phyloP scores from a whole-genome alignment of 441 rosid species.

The Adansonia gregorii region DNA sequence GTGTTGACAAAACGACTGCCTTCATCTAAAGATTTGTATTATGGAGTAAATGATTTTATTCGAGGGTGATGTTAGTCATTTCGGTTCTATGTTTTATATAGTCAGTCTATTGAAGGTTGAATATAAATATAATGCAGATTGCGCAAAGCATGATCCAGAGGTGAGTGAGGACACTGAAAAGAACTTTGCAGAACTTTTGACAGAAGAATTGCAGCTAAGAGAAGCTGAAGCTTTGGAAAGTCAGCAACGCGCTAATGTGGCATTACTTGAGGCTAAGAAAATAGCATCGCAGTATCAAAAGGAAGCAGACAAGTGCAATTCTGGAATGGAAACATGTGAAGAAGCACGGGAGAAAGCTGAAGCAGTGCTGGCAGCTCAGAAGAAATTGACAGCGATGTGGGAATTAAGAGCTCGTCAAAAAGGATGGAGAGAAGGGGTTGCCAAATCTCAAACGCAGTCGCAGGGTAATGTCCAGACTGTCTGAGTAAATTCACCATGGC shows the following conservation, averaged over 20 bases:
- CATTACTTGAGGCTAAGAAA: conserved; percentile 92
- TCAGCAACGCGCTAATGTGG: conserved; percentile 70
- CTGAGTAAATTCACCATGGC: conserved; percentile 29
- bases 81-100: neutral
- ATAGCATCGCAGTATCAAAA: conserved; percentile 83
- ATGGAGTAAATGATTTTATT: neutral
- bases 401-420: conserved; percentile 77
- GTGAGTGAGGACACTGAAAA: conserved; percentile 80
- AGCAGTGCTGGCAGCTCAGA: conserved; percentile 66
- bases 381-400: conserved; percentile 75
- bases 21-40: neutral
- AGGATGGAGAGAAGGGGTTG: conserved; percentile 79
- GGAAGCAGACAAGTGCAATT: conserved; percentile 95
- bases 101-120: neutral
- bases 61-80: neutral
- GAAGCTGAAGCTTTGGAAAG: conserved; percentile 78
- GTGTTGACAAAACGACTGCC: neutral
- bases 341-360: conserved; percentile 91
- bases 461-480: conserved; percentile 55
- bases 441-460: conserved; percentile 51
- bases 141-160: conserved; percentile 82
- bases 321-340: conserved; percentile 97
- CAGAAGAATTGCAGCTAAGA: conserved; percentile 77
- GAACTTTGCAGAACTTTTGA: conserved; percentile 73
- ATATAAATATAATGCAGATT: conserved; percentile 47